phyloP scores from a whole-genome alignment of 2,329 filamentous ascomycete species.

The Phyllosticta citrichinensis region DNA sequence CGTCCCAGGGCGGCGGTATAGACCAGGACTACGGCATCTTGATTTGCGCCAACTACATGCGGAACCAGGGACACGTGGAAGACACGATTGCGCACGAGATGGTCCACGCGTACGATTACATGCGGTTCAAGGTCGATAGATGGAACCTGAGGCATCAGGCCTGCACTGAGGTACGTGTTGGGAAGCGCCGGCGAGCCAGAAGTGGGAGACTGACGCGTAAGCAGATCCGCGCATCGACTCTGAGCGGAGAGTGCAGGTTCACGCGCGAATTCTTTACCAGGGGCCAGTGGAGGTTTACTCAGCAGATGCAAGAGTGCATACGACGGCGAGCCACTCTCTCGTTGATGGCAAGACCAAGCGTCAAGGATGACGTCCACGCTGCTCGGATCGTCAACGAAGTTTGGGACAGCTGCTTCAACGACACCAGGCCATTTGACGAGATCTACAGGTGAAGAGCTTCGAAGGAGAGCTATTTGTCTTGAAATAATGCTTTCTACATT shows the following conservation, averaged over 20 bases:
- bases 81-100: constrained; percentile 95
- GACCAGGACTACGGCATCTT: constrained; percentile 77
- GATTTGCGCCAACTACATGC: constrained; percentile 85
- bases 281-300: constrained; percentile 78
- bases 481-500: constrained; percentile 1
- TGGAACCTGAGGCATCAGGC: constrained; percentile 77
- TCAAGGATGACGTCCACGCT: constrained; percentile 79
- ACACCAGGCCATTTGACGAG: constrained; percentile 93
- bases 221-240: constrained; percentile 81
- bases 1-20: constrained; percentile 71
- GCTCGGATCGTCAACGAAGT: constrained; percentile 87
- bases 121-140: constrained; percentile 85
- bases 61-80: constrained; percentile 71
- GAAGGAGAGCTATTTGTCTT: not conserved
- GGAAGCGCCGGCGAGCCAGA: not conserved
- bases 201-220: not conserved
- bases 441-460: constrained; percentile 59
- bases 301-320: constrained; percentile 92
- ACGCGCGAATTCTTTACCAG: constrained; percentile 73
- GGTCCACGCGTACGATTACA: constrained; percentile 91
- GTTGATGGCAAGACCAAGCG: constrained; percentile 65
- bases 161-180: constrained; percentile 67
- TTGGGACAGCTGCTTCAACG: constrained; percentile 95
- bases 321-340: constrained; percentile 69
- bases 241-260: constrained; percentile 92